A percentile compares a stretch with the other conserved stretches of the same genome.
phyloP scores from a whole-genome alignment of 371 early-diverging fungal species.

The Apophysomyces variabilis region DNA sequence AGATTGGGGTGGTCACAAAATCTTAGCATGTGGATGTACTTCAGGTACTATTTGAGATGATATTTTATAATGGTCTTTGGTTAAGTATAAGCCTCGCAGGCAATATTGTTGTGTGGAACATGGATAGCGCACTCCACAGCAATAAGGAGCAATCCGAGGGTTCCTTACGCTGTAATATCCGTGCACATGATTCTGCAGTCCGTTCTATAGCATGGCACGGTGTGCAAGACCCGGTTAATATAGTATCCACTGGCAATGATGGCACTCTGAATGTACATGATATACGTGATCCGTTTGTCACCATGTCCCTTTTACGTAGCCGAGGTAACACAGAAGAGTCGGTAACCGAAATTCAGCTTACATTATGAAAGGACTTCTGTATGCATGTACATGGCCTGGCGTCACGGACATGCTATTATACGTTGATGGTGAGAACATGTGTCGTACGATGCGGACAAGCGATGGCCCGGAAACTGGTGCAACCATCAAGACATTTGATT shows the following conservation, averaged over 20 bases:
- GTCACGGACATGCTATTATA: neutral
- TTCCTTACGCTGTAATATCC: neutral
- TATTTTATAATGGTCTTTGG: neutral
- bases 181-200: conserved; percentile 19
- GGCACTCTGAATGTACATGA: conserved; percentile 15
- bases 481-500: neutral
- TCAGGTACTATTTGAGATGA: conserved; percentile 19
- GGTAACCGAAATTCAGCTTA: neutral
- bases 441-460: neutral
- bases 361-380: neutral
- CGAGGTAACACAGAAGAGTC: conserved; percentile 21
- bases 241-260: conserved; percentile 18
- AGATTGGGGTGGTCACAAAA: conserved; percentile 31
- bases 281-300: conserved; percentile 18
- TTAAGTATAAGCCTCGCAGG: conserved; percentile 11
- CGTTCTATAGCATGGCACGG: conserved; percentile 24
- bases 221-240: conserved; percentile 16
- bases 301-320: conserved; percentile 12
- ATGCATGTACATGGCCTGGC: conserved; percentile 19
- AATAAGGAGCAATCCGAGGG: neutral
- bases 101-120: conserved; percentile 30
- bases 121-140: conserved; percentile 22
- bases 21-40: conserved; percentile 33
- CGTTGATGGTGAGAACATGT: conserved; percentile 22
- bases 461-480: neutral